Conservation (phyloP, 306 rosid species). For the Oemleria cerasiformis region DNA sequence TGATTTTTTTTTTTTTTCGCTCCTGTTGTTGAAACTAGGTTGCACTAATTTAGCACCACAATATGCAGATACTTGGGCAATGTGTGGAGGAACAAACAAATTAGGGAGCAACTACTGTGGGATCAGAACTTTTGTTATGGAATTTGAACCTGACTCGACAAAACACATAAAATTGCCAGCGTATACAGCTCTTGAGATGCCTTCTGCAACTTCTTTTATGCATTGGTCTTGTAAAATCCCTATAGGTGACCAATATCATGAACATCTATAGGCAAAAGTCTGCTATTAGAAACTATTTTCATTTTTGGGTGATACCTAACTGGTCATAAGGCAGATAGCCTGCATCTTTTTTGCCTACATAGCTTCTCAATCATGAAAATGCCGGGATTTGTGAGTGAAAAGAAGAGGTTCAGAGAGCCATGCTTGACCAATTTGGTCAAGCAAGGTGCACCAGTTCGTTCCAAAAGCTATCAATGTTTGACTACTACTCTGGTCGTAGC, state of each 20-base stretch:
- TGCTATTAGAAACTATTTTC: constrained; percentile 19
- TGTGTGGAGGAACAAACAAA: constrained; percentile 52
- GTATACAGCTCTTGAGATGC: constrained; percentile 70
- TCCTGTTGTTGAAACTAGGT: background rate
- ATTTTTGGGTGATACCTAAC: constrained; percentile 26
- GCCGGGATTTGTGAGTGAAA: constrained; percentile 62
- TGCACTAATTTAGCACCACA: constrained; percentile 6
- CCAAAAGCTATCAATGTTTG: constrained; percentile 38
- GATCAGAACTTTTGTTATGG: constrained; percentile 70
- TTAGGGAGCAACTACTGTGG: constrained; percentile 30
- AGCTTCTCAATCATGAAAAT: constrained; percentile 37
- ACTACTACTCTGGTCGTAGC: constrained; percentile 36
- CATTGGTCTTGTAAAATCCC: constrained; percentile 95
- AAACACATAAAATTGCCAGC: constrained; percentile 65
- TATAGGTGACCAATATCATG: constrained; percentile 74
- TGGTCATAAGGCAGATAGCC: constrained; percentile 28
- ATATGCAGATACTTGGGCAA: constrained; percentile 46
- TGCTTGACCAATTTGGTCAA: constrained; percentile 45
- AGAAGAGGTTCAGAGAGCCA: constrained; percentile 51
- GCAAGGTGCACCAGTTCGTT: constrained; percentile 36
- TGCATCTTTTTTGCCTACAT: constrained; percentile 23
- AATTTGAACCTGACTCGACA: constrained; percentile 71
- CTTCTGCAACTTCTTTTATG: constrained; percentile 69
- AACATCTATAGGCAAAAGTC: constrained; percentile 44
- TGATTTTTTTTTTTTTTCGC: background rate